phyloP scores from a whole-genome alignment of 441 rosid species.

The Arabidopsis lyrata region DNA sequence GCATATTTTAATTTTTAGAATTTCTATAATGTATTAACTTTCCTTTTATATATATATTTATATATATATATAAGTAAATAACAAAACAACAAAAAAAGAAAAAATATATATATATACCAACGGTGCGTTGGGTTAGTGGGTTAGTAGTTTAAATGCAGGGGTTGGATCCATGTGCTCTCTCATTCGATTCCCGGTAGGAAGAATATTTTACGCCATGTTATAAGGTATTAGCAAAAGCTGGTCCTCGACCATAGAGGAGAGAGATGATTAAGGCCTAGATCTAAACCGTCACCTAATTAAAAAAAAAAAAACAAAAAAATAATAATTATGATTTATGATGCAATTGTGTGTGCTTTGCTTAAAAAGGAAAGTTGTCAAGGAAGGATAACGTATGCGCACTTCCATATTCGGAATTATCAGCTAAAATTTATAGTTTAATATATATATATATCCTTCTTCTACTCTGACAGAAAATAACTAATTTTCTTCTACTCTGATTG shows the following conservation, averaged over 20 bases:
- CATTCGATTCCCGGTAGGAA: too few relatives aligned
- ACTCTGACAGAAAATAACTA: slow-evolving; percentile 9
- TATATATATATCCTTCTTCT: slow-evolving; percentile 13
- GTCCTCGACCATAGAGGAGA: too few relatives aligned
- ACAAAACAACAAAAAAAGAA: not conserved
- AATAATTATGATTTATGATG: slow-evolving; percentile 5
- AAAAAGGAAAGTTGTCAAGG: slow-evolving; percentile 32
- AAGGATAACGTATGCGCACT: slow-evolving; percentile 19
- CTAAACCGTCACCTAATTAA: too few relatives aligned
- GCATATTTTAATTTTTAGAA: not conserved
- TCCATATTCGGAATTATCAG: slow-evolving; percentile 37
- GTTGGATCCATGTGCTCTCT: too few relatives aligned
- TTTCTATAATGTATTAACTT: not conserved
- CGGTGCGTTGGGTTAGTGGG: too few relatives aligned
- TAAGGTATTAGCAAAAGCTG: too few relatives aligned
- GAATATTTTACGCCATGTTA: too few relatives aligned
- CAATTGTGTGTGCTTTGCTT: slow-evolving; percentile 33
- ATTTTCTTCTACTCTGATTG: slow-evolving; percentile 9
- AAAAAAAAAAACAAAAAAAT: too few relatives aligned
- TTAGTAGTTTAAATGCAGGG: too few relatives aligned
- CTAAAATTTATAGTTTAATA: not conserved
- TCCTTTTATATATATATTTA: not conserved
- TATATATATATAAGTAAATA: not conserved
- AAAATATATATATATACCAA: too few relatives aligned
- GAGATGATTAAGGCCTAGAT: too few relatives aligned